Evolutionary conservation across 2,329 filamentous ascomycete genomes (phyloP), one percentile per base, ranked within the genome.

Genomic region (Colletotrichum sp.): DNA sequence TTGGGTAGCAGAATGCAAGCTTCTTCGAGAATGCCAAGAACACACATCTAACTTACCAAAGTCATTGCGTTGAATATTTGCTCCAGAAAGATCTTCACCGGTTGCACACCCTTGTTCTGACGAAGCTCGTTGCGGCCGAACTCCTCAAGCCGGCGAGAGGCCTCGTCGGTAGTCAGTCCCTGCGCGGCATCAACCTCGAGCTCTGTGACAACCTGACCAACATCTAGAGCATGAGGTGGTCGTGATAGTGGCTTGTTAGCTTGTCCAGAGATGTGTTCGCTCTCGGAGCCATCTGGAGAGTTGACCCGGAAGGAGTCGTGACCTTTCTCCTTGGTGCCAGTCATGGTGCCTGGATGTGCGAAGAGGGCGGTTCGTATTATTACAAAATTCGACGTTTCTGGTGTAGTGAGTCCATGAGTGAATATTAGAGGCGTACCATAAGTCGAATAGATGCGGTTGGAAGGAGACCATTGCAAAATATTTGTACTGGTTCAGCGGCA

Each of bases 1-100:
- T 21, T 4, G n/a, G 12, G 15, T 1, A 15, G 9, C 18, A 13
- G 24, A 77, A 43, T 57, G 67, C n/a, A 2, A 9, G 10, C 59
- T 8, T 5, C 13, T 28, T 15, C 21, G 3, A 13, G 7, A 13
- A 18, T n/a, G 5, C 5, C 7, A 10, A 24, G 28, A 68, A 12
- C 5, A n/a, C 9, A 48, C 0, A 48, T 12, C 5, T 28, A 21
- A 78, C 82, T 80, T 80, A 93, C 93, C 83, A 94, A 82, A 78
- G 91, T 94, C 90, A 94, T 91, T 16, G 92, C 92, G 82, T 94
- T 94, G 74, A 92, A 92, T 64, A 94, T 86, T 81, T 94, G 93
- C 36, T 89, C 87, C 63, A 94, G 85, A 26, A 94, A 84, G 77
- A 94, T 94, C 80, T 93, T 93, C 71, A 89, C 78, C 30, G 91